A percentile compares a stretch with the other conserved stretches of the same genome.
These are phyloP conservation scores for Colletotrichum shisoi DNA, from an alignment of 2,329 filamentous ascomycete species.

Conservation along the genomic window DNA sequence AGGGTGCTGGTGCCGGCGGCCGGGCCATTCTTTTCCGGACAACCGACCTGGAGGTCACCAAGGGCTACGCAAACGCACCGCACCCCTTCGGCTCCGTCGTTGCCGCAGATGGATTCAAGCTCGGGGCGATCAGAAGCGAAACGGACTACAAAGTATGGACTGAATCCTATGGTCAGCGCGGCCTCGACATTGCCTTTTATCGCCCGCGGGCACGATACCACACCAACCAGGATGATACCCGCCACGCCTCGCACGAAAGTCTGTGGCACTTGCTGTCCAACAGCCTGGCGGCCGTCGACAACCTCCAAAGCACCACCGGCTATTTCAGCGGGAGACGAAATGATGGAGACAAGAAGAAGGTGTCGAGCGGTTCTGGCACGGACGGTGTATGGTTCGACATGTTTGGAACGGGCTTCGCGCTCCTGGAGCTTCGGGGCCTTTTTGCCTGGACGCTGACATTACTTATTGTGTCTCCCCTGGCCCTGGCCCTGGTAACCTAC, in stretches of 20 bases:
- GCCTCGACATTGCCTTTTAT: slow-evolving; percentile 92
- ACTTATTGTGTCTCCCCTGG: slow-evolving; percentile 79
- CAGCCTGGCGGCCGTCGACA: slow-evolving; percentile 75
- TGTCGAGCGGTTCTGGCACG: slow-evolving; percentile 71
- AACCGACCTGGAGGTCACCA: slow-evolving; percentile 85
- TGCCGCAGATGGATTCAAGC: slow-evolving; percentile 82
- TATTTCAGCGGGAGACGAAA: slow-evolving; percentile 67
- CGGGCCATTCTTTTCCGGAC: slow-evolving; percentile 86
- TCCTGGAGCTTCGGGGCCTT: slow-evolving; percentile 80
- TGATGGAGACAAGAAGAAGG: slow-evolving; percentile 65
- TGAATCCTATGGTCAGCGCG: slow-evolving; percentile 75
- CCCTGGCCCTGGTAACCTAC: slow-evolving; percentile 73
- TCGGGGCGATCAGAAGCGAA: slow-evolving; percentile 79
- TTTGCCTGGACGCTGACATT: slow-evolving; percentile 89
- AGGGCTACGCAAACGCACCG: slow-evolving; percentile 73
- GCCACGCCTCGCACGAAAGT: slow-evolving; percentile 73
- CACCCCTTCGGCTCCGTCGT: slow-evolving; percentile 87
- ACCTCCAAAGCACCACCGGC: slow-evolving; percentile 70
- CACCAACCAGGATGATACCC: slow-evolving; percentile 84
- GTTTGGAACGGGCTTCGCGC: slow-evolving; percentile 79
- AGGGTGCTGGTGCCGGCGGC: slow-evolving; percentile 92
- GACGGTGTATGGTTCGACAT: slow-evolving; percentile 93
- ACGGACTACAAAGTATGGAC: slow-evolving; percentile 91
- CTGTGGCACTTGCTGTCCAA: slow-evolving; percentile 97
- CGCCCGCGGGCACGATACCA: slow-evolving; percentile 87